Evolutionary conservation across 768 basidiomycete genomes (phyloP).

Genomic region (Collybiopsis luxurians): DNA sequence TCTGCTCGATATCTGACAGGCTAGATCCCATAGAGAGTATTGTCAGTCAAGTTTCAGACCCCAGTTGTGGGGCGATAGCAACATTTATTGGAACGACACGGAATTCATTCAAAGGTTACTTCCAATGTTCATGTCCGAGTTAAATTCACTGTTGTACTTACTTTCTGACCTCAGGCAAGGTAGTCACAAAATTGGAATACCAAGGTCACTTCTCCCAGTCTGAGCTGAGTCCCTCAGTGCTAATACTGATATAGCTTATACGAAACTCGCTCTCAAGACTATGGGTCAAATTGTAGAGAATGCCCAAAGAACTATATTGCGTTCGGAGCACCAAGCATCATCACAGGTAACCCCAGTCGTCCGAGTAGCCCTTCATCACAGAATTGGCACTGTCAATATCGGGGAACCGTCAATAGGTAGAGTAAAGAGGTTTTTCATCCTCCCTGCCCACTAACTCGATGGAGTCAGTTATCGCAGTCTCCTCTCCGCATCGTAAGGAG

Average conservation of each 20-base stretch:
- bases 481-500: conserved; percentile 80
- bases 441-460: not conserved
- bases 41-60: not conserved
- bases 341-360: conserved; percentile 37
- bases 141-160: too few relatives aligned
- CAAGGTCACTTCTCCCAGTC: conserved; percentile 30
- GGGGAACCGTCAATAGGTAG: conserved; percentile 72
- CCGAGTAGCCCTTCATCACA: conserved; percentile 67
- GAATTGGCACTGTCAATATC: conserved; percentile 74
- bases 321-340: conserved; percentile 36
- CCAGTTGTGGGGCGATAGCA: conserved; percentile 17
- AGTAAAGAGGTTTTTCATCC: not conserved
- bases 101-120: conserved; percentile 76
- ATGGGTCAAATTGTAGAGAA: conserved; percentile 57
- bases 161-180: conserved; percentile 48
- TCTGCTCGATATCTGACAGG: conserved; percentile 37
- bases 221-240: not conserved
- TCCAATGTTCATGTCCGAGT: not conserved
- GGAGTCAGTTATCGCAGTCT: conserved; percentile 68
- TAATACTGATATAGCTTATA: conserved; percentile 50
- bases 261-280: conserved; percentile 75
- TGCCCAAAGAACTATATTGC: conserved; percentile 38
- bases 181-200: conserved; percentile 73
- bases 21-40: not conserved
- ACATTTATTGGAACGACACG: conserved; percentile 86